Evolutionary conservation across 495 filamentous ascomycete genomes (phyloP), one percentile per base, ranked within the genome.

Genomic region (Trichodelitschia bisporula): DNA sequence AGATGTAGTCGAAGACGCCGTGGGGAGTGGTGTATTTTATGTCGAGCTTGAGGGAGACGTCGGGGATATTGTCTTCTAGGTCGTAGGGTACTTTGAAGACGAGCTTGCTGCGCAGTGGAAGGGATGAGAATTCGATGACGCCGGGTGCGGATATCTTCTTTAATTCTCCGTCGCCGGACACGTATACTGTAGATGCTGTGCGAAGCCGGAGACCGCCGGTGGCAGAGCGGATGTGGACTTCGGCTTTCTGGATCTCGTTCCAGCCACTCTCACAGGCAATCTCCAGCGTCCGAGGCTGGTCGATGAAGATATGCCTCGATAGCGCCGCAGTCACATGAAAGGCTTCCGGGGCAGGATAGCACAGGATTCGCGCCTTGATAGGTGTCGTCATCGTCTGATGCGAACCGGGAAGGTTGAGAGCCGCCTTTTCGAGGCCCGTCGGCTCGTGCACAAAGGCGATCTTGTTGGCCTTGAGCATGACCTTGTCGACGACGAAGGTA

Each of bases 171-270:
- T 62, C 56, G 2, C 38, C 38, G 12, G 23, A 18, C 2, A 70
- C 47, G 18, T 71, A 49, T 28, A 63, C 57, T 1, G 71, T 57
- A 38, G 9, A 83, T 71, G 20, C 67, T 26, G 73, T 83, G 33
- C 79, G 64, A 10, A 99, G 58, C 25, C 89, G 61, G 19, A 99
- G 51, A 0, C 89, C 89, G 15, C 83, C 86, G 2, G 89, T 84
- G 3, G 73, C 79, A 35, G 82, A 64, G 40, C 70, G 65, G 17
- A 93, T 55, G 19, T 70, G 68, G 31, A 99, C 46, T 34, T 74
- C 71, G 20, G 68, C 71, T 9, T 43, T 59, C 19, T 53, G 49
- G 28, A 93, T 59, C 2, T 73, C 50, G 43, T 95, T 92, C 59
- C 70, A 69, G 16, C 84, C 84, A 25, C 67, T 71, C 26, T 57